A percentile compares a stretch with the other conserved stretches of the same genome.
Conservation (phyloP, 2,329 filamentous ascomycete species). For the Calonectria honghensis region DNA sequence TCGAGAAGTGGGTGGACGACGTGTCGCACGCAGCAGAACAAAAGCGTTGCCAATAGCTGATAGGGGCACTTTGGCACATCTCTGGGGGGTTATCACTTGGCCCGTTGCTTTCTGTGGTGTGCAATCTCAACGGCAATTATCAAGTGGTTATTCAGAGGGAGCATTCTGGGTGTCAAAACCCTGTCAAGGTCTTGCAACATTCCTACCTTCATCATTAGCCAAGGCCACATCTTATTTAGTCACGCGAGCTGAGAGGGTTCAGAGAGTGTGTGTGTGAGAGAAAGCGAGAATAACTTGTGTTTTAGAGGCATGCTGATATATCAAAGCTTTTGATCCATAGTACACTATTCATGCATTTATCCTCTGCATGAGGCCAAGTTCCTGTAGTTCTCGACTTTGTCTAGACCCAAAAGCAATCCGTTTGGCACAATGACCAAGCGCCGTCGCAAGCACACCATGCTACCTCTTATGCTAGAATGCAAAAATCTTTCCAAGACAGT, state of each 20-base stretch:
- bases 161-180: not conserved
- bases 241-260: not conserved
- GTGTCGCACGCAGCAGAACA: slow-evolving; percentile 39
- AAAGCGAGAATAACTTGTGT: not conserved
- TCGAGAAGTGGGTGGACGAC: slow-evolving; percentile 50
- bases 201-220: not conserved
- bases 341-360: slow-evolving; percentile 41
- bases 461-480: slow-evolving; percentile 34
- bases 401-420: slow-evolving; percentile 24
- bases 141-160: not conserved
- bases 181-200: not conserved
- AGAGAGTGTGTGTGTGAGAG: too few relatives aligned
- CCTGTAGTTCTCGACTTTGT: slow-evolving; percentile 23
- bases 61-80: not conserved
- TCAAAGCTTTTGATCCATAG: slow-evolving; percentile 18
- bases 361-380: slow-evolving; percentile 27
- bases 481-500: slow-evolving; percentile 40
- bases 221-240: not conserved
- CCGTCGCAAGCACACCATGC: slow-evolving; percentile 34
- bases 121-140: not conserved
- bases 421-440: slow-evolving; percentile 28
- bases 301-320: not conserved
- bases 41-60: slow-evolving; percentile 28
- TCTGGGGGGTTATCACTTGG: not conserved
- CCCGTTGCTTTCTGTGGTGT: not conserved